Evolutionary conservation across 768 basidiomycete species (phyloP).

Genomic region (Porpolomopsis calyptriformis): DNA sequence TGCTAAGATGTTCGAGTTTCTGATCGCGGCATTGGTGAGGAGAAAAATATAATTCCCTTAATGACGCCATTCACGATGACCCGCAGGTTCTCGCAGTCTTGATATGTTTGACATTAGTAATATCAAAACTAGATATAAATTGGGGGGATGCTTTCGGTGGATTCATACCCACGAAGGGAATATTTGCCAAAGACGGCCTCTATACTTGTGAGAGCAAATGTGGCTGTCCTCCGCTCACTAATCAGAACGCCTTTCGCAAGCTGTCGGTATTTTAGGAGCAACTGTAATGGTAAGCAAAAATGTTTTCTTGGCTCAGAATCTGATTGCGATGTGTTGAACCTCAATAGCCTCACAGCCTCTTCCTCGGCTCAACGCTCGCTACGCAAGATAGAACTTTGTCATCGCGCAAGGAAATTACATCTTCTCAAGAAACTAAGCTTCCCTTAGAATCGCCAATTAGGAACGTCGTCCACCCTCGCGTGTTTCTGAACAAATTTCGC

Average conservation of each 20-base stretch:
- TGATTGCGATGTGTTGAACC: neutral
- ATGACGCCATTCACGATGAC: neutral
- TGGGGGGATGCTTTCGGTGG: conserved; percentile 72
- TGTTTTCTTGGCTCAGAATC: neutral
- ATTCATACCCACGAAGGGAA: conserved; percentile 58
- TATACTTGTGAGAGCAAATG: conserved; percentile 54
- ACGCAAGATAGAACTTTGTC: conserved; percentile 63
- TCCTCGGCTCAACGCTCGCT: conserved; percentile 76
- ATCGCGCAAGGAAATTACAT: conserved; percentile 15
- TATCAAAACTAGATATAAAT: conserved; percentile 55
- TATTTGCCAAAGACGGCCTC: conserved; percentile 45
- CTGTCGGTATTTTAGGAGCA: conserved; percentile 10
- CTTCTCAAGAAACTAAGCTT: conserved; percentile 12
- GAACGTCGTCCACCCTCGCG: conserved; percentile 8
- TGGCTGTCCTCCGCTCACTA: no score
- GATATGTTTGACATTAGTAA: conserved; percentile 67
- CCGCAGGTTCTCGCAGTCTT: conserved; percentile 59
- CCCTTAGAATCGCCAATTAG: conserved; percentile 12
- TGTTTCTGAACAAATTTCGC: neutral
- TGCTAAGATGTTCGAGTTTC: conserved; percentile 54
- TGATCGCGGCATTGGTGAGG: conserved; percentile 54
- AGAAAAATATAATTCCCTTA: neutral
- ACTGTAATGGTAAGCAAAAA: neutral
- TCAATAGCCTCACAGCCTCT: conserved; percentile 73
- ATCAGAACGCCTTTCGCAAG: no score